Base-by-base conservation (phyloP, 2,329 filamentous ascomycete genomes). In the Trichoderma sp. region DNA sequence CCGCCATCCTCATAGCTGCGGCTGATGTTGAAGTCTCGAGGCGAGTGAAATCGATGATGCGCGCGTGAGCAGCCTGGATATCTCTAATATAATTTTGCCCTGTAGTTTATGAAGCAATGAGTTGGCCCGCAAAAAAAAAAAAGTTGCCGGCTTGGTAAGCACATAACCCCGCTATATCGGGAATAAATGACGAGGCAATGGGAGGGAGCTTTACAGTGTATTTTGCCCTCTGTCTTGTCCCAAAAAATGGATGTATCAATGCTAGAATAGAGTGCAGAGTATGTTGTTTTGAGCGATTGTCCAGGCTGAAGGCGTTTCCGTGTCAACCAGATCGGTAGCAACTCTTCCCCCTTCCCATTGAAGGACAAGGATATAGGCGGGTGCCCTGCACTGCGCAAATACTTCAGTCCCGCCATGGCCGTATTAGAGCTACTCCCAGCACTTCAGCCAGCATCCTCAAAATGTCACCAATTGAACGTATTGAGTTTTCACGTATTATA, bases 101-200 rank as follows among this genome's bases (percentile, higher is more conserved):
- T 69, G 66, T 56, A 69, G 39, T 57, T 58, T 53, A 62, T 71
- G 68, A 64, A 73, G 57, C 53, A 65, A 67, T 73, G 67, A 63
- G 53, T 28, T 57, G 73, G 67, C 71, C 72, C 61, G 70, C 58
- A 73, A 71, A 73, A 74, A 71, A 71, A 65, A 72, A 73, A 73
- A 71, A 58, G 62, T 72, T 72, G 65, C 58, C 65, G 71, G 71
- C 71, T 72, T 72, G 71, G 71, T 72, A 72, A 72, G 71, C 71
- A 68, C 39, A 18, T 51, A 51, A 47, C 65, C 32, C 53, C 71
- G 58, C 71, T 30, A 61, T 62, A 60, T 61, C 66, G 66, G 66
- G 65, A 14, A 67, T 57, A 68, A 26, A 30, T 36, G 18, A 43
- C 9, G 53, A 58, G 53, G 58, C 62, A 14, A 65, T 26, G 51